These are phyloP conservation scores for Leucocoprinus sp. DNA, from an alignment of 768 basidiomycete genomes.

Conservation along the genomic window DNA sequence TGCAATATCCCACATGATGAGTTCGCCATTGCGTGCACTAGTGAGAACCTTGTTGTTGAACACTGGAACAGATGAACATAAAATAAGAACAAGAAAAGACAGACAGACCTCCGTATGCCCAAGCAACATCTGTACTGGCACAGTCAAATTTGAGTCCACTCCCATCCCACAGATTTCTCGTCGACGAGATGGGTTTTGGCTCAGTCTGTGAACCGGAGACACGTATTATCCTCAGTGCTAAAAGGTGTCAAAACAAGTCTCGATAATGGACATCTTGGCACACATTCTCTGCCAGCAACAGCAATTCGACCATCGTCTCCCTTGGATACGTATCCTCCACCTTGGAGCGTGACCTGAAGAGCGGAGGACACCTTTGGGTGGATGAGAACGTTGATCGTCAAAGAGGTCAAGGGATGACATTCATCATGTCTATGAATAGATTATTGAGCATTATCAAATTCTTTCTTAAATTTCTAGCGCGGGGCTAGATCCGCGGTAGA, in stretches of 20 bases:
- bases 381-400: conserved; percentile 31
- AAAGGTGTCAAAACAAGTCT: background rate
- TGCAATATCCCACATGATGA: conserved; percentile 78
- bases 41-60: conserved; percentile 74
- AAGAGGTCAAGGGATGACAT: conserved; percentile 19
- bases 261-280: conserved; percentile 14
- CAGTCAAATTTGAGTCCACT: conserved; percentile 75
- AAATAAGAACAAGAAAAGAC: conserved; percentile 14
- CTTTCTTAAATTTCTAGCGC: too few relatives aligned
- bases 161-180: conserved; percentile 71
- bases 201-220: conserved; percentile 37
- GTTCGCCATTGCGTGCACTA: conserved; percentile 72
- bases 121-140: conserved; percentile 72
- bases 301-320: conserved; percentile 67
- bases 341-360: conserved; percentile 55
- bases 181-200: conserved; percentile 44
- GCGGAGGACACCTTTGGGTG: conserved; percentile 34
- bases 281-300: conserved; percentile 76
- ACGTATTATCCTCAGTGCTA: conserved; percentile 55
- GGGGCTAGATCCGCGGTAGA: too few relatives aligned
- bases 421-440: background rate
- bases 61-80: conserved; percentile 29
- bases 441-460: too few relatives aligned
- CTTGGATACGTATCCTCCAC: conserved; percentile 61
- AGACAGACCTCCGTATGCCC: conserved; percentile 54